phyloP scores from a whole-genome alignment of 352 stramenopile genomes.

The Globisporangium cylindrosporum region DNA sequence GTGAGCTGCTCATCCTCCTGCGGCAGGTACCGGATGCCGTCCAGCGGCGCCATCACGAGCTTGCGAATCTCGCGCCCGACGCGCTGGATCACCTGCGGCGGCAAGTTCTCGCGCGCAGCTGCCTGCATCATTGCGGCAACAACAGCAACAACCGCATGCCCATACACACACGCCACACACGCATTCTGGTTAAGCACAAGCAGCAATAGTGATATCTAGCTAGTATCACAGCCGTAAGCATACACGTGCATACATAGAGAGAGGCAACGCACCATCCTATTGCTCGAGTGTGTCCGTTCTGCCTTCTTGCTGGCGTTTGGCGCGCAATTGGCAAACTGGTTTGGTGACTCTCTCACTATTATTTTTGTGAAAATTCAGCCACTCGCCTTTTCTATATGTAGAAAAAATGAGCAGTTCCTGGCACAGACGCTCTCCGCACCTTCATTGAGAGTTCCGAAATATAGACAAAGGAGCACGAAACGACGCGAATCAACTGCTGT shows the following conservation, averaged over 20 bases:
- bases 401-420: background rate
- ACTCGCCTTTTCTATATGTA: background rate
- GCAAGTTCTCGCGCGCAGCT: slow-evolving; percentile 52
- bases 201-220: background rate
- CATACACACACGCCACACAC: background rate
- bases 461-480: slow-evolving; percentile 5
- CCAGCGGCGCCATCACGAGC: slow-evolving; percentile 86
- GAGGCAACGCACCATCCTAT: background rate
- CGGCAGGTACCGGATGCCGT: slow-evolving; percentile 92
- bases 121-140: background rate
- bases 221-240: background rate
- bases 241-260: background rate
- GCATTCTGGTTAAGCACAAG: background rate
- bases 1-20: slow-evolving; percentile 89
- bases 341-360: slow-evolving; percentile 1
- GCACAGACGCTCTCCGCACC: background rate
- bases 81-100: slow-evolving; percentile 90
- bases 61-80: slow-evolving; percentile 92
- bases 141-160: background rate
- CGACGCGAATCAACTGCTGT: slow-evolving; percentile 8
- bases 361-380: background rate
- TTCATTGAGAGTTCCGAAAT: background rate
- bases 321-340: slow-evolving; percentile 7
- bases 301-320: background rate
- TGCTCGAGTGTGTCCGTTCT: background rate